Evolutionary conservation across 306 rosid species (phyloP).

Genomic region (Pueraria montana): DNA sequence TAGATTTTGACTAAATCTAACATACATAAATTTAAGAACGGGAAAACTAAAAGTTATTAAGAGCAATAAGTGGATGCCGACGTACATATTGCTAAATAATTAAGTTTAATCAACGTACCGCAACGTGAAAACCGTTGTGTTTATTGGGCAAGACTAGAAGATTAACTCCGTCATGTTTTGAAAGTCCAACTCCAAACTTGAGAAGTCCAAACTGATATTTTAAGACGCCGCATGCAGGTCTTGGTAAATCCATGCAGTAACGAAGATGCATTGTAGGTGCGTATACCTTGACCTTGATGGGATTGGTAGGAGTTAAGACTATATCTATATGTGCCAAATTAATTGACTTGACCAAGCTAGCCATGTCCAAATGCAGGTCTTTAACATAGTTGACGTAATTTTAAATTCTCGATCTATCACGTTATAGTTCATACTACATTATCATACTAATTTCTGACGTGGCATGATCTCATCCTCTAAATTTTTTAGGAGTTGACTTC

Average conservation of each 20-base stretch:
- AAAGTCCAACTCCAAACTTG: neutral
- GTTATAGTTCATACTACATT: constrained; percentile 9
- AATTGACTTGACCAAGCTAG: constrained; percentile 46
- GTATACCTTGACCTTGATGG: constrained; percentile 17
- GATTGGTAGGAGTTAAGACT: neutral
- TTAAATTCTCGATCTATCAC: constrained; percentile 1
- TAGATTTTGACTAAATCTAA: neutral
- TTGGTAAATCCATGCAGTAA: constrained; percentile 23
- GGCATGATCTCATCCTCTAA: constrained; percentile 36
- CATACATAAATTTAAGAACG: neutral
- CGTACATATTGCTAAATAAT: neutral
- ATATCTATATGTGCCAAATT: constrained; percentile 34
- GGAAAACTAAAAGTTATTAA: neutral
- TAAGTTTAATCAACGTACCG: neutral
- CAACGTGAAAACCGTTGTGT: neutral
- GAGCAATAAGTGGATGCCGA: neutral
- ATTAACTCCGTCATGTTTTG: neutral
- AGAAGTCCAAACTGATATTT: neutral
- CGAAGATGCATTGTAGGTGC: neutral
- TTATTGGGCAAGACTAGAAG: neutral
- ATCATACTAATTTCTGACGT: neutral
- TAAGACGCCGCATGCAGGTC: constrained; percentile 4
- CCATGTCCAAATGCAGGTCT: constrained; percentile 5
- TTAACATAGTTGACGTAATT: constrained; percentile 34
- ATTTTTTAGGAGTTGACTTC: constrained; percentile 28